Base-by-base conservation (phyloP, 176 grass and related monocot species). In the Eragrostis nindensis region DNA sequence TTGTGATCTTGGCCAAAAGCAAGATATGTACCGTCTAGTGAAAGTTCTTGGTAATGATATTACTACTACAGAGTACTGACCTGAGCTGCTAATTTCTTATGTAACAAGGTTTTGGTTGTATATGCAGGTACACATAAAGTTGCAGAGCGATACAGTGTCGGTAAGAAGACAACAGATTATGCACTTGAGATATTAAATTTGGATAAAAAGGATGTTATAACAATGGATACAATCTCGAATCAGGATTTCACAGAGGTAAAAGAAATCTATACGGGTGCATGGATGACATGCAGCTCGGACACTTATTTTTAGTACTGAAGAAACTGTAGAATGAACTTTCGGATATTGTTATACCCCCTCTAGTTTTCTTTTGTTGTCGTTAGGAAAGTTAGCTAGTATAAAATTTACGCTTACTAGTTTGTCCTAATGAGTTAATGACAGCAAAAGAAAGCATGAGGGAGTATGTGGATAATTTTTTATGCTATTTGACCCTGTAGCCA, bases 21-120 rank as follows among this genome's bases (percentile, higher is more conserved):
- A 96, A 90, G 97, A 99, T 70, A 99, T 99, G 87, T 99, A 99
- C 83, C 90, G 97, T 27, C 83, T 99, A 56, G 93, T 99, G 52
- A 91, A 94, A 96, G 85, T 99, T 84, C 55, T 96, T 84, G 97
- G 97, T 99, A 88, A 96, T 73, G 53, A 69, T 56, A 65, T 38
- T 73, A 18, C 24, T 43, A 44, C 50, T 73, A 57, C 36, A 47
- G 13, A 76, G 24, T 68, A 67, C 63, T 56, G 26, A 70, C 9
- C 19, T 78, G 42, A 67, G 49, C 45, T 78, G 66, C 40, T 70
- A 43, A 85, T 79, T 84, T 71, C 25, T 78, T 57, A 77, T 79
- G 43, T 70, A 79, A 90, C 67, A 30, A 70, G 41, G 44, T 48
- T 84, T 76, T 77, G 3, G 38, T 85, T 89, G 59, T 87, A 48